phyloP scores from a whole-genome alignment of 768 basidiomycete genomes.

The Cytidiella melzeri region DNA sequence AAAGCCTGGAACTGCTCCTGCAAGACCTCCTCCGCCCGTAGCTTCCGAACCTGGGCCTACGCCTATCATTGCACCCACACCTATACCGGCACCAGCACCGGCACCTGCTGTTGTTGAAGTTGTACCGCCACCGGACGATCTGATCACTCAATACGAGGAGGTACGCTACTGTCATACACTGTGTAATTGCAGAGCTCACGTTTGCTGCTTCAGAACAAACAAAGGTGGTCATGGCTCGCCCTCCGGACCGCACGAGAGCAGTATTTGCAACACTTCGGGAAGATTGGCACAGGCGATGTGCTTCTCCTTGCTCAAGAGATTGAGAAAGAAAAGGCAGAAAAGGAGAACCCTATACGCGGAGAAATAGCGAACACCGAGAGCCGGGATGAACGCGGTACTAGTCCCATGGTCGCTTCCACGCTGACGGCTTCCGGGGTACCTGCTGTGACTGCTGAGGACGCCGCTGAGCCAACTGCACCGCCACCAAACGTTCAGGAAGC shows the following conservation, averaged over 20 bases:
- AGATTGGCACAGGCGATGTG: conserved; percentile 76
- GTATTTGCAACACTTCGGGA: conserved; percentile 72
- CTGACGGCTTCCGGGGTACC: not conserved
- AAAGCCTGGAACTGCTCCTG: conserved; percentile 46
- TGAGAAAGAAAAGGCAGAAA: conserved; percentile 13
- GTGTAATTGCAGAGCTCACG: not conserved
- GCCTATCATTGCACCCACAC: conserved; percentile 10
- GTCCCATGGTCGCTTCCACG: not conserved
- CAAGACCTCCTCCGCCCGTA: conserved; percentile 23
- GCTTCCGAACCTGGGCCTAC: conserved; percentile 25
- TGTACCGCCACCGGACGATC: conserved; percentile 35
- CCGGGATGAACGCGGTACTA: not conserved
- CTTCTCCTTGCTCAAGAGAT: conserved; percentile 26
- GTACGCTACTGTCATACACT: conserved; percentile 28
- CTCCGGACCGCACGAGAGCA: conserved; percentile 70
- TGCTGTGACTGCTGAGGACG: not conserved
- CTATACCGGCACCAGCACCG: conserved; percentile 14
- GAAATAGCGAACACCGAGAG: conserved; percentile 2
- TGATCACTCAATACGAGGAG: conserved; percentile 57
- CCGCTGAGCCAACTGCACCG: not conserved
- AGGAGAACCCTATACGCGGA: conserved; percentile 5
- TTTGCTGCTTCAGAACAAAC: conserved; percentile 50
- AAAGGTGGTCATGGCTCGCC: conserved; percentile 75
- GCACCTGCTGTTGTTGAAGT: conserved; percentile 12
- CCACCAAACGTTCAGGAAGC: conserved; percentile 1